Percentiles rank a stretch among this genome's conserved stretches.
Evolutionary conservation across 768 basidiomycete species (phyloP).

Genomic region (Brasilioporus rufonigricans): DNA sequence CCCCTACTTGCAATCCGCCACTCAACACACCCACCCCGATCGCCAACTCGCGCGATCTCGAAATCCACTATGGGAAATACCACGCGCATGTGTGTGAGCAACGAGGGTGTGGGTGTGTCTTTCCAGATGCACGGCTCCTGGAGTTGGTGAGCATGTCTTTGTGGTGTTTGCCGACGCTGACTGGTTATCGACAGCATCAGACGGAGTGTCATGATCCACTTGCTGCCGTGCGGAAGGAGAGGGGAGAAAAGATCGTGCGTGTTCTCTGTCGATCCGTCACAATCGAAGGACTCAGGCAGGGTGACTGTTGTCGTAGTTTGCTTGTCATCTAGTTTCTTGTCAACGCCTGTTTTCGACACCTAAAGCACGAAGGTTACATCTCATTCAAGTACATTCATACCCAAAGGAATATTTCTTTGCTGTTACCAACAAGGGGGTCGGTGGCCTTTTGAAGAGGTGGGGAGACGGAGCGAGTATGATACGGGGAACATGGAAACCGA

Average conservation of each 20-base stretch:
- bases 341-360: slow-evolving; percentile 64
- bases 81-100: slow-evolving; percentile 82
- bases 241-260: slow-evolving; percentile 80
- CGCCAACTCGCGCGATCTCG: slow-evolving; percentile 64
- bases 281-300: neutral
- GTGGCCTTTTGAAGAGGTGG: slow-evolving; percentile 74
- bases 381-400: slow-evolving; percentile 78
- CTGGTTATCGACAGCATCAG: slow-evolving; percentile 52
- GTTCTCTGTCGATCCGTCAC: slow-evolving; percentile 13
- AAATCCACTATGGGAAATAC: slow-evolving; percentile 79
- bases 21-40: slow-evolving; percentile 60
- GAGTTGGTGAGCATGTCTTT: slow-evolving; percentile 60
- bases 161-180: neutral
- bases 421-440: slow-evolving; percentile 88
- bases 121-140: slow-evolving; percentile 77
- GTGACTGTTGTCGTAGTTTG: slow-evolving; percentile 52
- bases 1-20: slow-evolving; percentile 74
- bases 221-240: slow-evolving; percentile 69
- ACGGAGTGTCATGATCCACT: slow-evolving; percentile 89
- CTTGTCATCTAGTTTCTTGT: slow-evolving; percentile 69
- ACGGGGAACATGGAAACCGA: slow-evolving; percentile 65
- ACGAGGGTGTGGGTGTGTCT: slow-evolving; percentile 70
- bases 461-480: slow-evolving; percentile 83
- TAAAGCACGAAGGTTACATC: slow-evolving; percentile 73
- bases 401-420: slow-evolving; percentile 91